Evolutionary conservation across 306 rosid genomes (phyloP).

Genomic region (Trifolium subterraneum): DNA sequence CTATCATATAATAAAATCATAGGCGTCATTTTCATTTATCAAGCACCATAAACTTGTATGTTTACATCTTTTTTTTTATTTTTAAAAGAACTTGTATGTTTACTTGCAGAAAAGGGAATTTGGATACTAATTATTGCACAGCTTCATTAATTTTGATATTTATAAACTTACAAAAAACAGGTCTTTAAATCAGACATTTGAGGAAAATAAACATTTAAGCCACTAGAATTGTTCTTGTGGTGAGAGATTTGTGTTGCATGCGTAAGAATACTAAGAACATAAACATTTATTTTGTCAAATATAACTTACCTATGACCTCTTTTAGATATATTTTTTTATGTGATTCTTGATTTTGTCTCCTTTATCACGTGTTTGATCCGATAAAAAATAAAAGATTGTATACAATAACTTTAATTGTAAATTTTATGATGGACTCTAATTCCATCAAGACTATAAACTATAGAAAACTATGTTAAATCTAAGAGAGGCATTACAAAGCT

Average conservation of each 20-base stretch:
- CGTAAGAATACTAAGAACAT: neutral
- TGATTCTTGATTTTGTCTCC: too few species aligned
- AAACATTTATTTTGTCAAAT: too few species aligned
- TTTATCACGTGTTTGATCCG: too few species aligned
- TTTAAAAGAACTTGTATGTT: neutral
- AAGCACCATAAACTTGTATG: neutral
- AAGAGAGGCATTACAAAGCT: too few species aligned
- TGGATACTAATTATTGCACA: neutral
- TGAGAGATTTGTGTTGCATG: neutral
- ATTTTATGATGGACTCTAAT: too few species aligned
- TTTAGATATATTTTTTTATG: too few species aligned
- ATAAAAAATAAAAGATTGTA: too few species aligned
- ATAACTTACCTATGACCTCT: too few species aligned
- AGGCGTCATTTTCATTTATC: neutral
- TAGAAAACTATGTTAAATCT: too few species aligned
- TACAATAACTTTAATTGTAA: too few species aligned
- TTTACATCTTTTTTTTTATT: neutral
- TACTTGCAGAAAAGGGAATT: neutral
- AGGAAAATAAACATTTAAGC: neutral
- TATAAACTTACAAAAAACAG: neutral
- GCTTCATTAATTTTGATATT: neutral
- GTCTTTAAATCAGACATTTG: neutral
- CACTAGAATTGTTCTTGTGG: neutral
- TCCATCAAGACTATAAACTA: too few species aligned
- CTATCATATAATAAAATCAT: neutral